Evolutionary conservation across 768 basidiomycete genomes (phyloP), one percentile per base, ranked within the genome.

Genomic region (Rhizopogon vulgaris): DNA sequence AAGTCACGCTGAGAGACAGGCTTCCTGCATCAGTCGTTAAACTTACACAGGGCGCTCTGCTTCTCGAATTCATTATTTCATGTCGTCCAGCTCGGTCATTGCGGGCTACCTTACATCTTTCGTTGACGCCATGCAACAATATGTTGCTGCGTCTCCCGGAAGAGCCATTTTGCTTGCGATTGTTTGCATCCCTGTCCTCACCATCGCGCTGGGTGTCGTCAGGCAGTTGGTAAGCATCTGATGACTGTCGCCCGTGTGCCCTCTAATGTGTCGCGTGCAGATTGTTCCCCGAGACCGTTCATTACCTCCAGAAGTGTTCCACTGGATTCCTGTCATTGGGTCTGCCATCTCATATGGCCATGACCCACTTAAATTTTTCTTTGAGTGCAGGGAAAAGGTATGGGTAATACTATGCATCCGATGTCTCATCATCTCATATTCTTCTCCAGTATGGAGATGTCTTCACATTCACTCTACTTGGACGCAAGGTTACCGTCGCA

Each of bases 401-500:
- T 9, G 73, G 22, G 53, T 17, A 24, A 39, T 28, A 25, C 25
- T 30, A 2, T 18, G 25, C 5, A 41, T 22, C 22, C 1, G 1
- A 22, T 11, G n/a, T 46, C 30, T 34, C 45, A 46, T 56, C 25
- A 25, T 32, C 24, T 22, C 30, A 17, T 17, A 41, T 53, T 34
- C 5, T 18, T 39, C 22, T 24, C 32, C 53, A 99, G 96, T 86
- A 98, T 62, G 96, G 96, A 52, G 80, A 96, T 56, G 84, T 98
- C n/a, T 99, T 98, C 75, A 94, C 94, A 0, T 98, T 96, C 71
- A 75, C 94, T 40, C 72, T 99, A 7, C 71, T 97, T 49, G 96
- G 96, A 39, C 83, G 92, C 55, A 84, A 82, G 48, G 82, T 97
- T 58, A 98, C 95, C 2, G 94, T 94, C 46, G 85, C 91, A 3